Percentiles rank a stretch among this genome's conserved stretches.
Conservation (phyloP, 2,329 filamentous ascomycete species). For the Cercospora sesami region DNA sequence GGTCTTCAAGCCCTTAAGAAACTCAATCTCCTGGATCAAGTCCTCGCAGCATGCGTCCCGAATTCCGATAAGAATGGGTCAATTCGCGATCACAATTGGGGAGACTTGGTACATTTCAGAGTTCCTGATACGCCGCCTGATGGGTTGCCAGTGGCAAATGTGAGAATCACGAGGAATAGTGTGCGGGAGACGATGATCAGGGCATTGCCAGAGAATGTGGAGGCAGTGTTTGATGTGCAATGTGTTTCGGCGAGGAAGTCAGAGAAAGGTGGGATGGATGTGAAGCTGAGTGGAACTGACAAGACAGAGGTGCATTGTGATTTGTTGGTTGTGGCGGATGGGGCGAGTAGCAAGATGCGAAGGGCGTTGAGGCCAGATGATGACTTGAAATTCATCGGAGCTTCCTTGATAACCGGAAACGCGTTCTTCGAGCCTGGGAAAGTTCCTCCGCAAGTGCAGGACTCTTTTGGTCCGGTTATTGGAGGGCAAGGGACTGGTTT, state of each 20-base stretch:
- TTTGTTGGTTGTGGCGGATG: slow-evolving; percentile 24
- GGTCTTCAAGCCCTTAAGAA: slow-evolving; percentile 18
- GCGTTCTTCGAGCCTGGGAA: slow-evolving; percentile 13
- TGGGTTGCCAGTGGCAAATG: background rate
- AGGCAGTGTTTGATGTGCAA: background rate
- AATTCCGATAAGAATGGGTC: background rate
- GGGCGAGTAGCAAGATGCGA: slow-evolving; percentile 24
- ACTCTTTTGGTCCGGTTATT: slow-evolving; percentile 28
- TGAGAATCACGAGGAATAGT: slow-evolving; percentile 11
- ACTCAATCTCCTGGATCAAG: slow-evolving; percentile 18
- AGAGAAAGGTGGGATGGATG: slow-evolving; percentile 5
- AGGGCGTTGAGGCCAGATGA: slow-evolving; percentile 9
- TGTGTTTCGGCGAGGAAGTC: background rate
- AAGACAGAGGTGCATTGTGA: slow-evolving; percentile 18
- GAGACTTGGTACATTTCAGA: background rate
- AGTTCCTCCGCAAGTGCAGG: slow-evolving; percentile 11
- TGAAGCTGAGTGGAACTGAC: background rate
- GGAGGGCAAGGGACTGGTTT: slow-evolving; percentile 42
- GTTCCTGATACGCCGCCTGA: background rate
- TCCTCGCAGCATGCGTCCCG: slow-evolving; percentile 11
- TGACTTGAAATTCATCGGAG: slow-evolving; percentile 17
- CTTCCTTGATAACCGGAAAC: slow-evolving; percentile 11
- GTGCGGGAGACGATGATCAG: slow-evolving; percentile 4
- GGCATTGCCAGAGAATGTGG: background rate
- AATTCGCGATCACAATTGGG: slow-evolving; percentile 2